phyloP scores from a whole-genome alignment of 257 asterid genomes.

The Verbena officinalis region DNA sequence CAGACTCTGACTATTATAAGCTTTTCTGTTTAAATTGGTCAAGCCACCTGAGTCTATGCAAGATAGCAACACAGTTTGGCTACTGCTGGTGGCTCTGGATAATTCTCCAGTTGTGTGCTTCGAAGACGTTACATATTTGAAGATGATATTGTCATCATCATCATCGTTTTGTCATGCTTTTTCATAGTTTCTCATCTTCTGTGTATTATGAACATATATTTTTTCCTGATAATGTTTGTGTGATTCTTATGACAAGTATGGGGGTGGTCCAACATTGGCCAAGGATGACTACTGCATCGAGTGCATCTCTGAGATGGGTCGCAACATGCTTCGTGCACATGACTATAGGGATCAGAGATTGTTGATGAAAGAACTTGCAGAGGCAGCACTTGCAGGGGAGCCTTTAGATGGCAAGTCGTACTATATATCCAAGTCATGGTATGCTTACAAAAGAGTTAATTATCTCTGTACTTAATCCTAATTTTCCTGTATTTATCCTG shows the following conservation, averaged over 20 bases:
- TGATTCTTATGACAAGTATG: slow-evolving; percentile 64
- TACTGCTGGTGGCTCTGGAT: slow-evolving; percentile 11
- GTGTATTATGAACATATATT: slow-evolving; percentile 18
- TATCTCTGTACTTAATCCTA: slow-evolving; percentile 4
- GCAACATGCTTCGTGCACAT: slow-evolving; percentile 65
- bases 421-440: slow-evolving; percentile 90
- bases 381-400: slow-evolving; percentile 85
- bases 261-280: slow-evolving; percentile 84
- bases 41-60: not conserved
- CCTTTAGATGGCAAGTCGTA: slow-evolving; percentile 58
- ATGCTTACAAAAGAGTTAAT: slow-evolving; percentile 28
- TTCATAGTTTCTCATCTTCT: slow-evolving; percentile 21
- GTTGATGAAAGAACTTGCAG: slow-evolving; percentile 87
- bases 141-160: not conserved
- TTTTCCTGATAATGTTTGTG: slow-evolving; percentile 35
- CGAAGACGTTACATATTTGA: not conserved
- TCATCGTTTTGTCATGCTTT: slow-evolving; percentile 13
- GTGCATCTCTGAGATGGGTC: slow-evolving; percentile 81
- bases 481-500: slow-evolving; percentile 20
- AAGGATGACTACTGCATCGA: slow-evolving; percentile 72
- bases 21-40: not conserved
- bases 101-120: slow-evolving; percentile 13
- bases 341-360: slow-evolving; percentile 74
- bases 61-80: slow-evolving; percentile 2
- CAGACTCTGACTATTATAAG: not conserved